Base-by-base conservation (phyloP, 1,284 basidiomycete species). In the Ceratobasidium papillatum region DNA sequence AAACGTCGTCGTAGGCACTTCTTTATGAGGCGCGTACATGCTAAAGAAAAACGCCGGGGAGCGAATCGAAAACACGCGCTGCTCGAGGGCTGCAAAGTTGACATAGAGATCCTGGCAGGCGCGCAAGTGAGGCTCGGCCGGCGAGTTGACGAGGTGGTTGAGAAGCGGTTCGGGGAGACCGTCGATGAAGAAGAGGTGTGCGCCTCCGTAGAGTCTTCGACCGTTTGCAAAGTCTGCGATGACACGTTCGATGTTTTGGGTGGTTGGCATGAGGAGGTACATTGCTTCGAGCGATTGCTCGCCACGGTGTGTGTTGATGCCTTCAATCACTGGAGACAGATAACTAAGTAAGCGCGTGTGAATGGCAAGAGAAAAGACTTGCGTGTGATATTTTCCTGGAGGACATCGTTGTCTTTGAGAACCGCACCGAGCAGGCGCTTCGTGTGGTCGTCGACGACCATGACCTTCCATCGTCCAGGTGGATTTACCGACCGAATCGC, bases 131-230 rank as follows among this genome's bases (percentile, higher is more conserved):
- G 90, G 89, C 77, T 92, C 90, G 5, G 91, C 92, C 4, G 89
- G 82, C 0, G 92, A 93, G 4, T 88, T 82, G 0, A 90, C 91
- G 52, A 98, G 81, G 58, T 86, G 88, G 77, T 92, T 85, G 75
- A 96, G 92, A 22, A 97, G 85, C 17, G 85, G 81, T 78, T 98
- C 95, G 30, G 89, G 82, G 68, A 95, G 84, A 22, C 96, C 92
- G 81, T 99, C 98, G 69, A 97, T 87, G 82, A 99, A 99, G 87
- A 98, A 98, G 74, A 99, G 82, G 82, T 99, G 95, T 0, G 93
- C 98, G 0, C 86, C 92, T 32, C 91, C 90, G 81, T 99, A 99
- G 80, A 93, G 94, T 75, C 88, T 87, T 72, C 84, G 82, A 4
- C 86, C 87, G 74, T 84, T 83, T 9, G 88, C 86, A 80, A 95